Base-by-base conservation (phyloP, 2,329 filamentous ascomycete genomes). In the Hirsutella thompsonii region DNA sequence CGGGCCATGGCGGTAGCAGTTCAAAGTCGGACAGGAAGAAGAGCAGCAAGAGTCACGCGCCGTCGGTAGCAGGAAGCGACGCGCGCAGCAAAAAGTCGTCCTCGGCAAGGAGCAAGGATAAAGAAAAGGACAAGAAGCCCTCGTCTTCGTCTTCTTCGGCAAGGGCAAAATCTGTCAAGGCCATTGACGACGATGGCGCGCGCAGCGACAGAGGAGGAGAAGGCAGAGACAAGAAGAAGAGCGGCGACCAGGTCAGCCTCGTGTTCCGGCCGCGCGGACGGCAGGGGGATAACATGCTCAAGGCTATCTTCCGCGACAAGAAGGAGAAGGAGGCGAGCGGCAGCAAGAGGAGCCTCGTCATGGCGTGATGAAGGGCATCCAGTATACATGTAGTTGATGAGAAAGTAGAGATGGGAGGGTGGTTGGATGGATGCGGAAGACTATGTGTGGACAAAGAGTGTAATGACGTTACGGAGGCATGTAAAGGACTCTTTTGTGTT, bases 301-400 rank as follows among this genome's bases (percentile, higher is more conserved):
- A 76, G 61, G 58, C 65, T 3, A 47, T 78, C 43, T 77, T 79
- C 53, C 73, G 70, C 62, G 70, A 64, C 58, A 75, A 72, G 58
- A 71, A 70, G 56, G 62, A 67, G 19, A 63, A 58, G 51, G 65
- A 66, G 44, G 60, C 62, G 42, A 57, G 57, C 21, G 16, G 36
- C 36, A 38, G 16, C 16, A 38, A n/a, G 28, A 53, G 47, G 29
- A 55, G 55, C 23, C 42, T 58, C 33, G 56, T 59, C 35, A 42
- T 55, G 29, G 56, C 55, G 20, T 59, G 52, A n/a, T n/a, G n/a
- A n/a, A n/a, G n/a, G n/a, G n/a, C n/a, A n/a, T n/a, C n/a, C n/a
- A n/a, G n/a, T n/a, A n/a, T n/a, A n/a, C n/a, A n/a, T n/a, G n/a
- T n/a, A n/a, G n/a, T n/a, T n/a, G n/a, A n/a, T n/a, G n/a, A n/a